Evolutionary conservation across 495 filamentous ascomycete genomes (phyloP).

Genomic region (Apiosordaria backusii): DNA sequence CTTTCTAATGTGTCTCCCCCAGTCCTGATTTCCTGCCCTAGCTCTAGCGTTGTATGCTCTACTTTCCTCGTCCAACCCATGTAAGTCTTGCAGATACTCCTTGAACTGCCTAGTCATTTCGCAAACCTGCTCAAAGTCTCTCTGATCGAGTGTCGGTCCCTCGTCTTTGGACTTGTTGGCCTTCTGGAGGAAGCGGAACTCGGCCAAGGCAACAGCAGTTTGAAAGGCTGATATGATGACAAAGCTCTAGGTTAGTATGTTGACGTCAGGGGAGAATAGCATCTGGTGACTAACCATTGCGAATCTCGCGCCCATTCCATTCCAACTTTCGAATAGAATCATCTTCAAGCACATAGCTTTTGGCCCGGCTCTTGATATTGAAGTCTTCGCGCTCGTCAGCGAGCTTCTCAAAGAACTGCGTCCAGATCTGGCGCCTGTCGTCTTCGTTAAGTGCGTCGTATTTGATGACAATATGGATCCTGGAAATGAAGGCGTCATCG

Average conservation of each 20-base stretch:
- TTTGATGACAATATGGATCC: conserved; percentile 49
- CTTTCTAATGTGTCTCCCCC: too few species aligned
- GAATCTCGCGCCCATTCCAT: conserved; percentile 47
- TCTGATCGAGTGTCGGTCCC: conserved; percentile 9
- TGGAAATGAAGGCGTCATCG: conserved; percentile 54
- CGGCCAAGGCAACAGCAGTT: conserved; percentile 39
- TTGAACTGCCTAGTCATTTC: conserved; percentile 23
- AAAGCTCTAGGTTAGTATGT: not conserved
- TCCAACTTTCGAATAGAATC: conserved; percentile 5
- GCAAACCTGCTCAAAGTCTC: conserved; percentile 18
- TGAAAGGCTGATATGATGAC: conserved; percentile 32
- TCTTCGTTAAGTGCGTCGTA: conserved; percentile 35
- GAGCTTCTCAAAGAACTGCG: conserved; percentile 23
- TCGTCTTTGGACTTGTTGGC: conserved; percentile 10
- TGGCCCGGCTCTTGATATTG: conserved; percentile 12
- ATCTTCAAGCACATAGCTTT: conserved; percentile 11
- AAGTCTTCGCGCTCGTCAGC: conserved; percentile 14
- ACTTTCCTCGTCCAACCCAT: not conserved
- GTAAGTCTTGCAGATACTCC: conserved; percentile 23
- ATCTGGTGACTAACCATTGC: conserved; percentile 26
- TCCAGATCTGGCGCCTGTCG: conserved; percentile 20
- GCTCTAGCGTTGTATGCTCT: not conserved
- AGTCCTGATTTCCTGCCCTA: not conserved
- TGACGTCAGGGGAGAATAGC: not conserved
- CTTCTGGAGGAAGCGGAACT: conserved; percentile 12